Evolutionary conservation across 345 rosid genomes (phyloP), one percentile per base, ranked within the genome.

Genomic region (Euphorbia peplus): DNA sequence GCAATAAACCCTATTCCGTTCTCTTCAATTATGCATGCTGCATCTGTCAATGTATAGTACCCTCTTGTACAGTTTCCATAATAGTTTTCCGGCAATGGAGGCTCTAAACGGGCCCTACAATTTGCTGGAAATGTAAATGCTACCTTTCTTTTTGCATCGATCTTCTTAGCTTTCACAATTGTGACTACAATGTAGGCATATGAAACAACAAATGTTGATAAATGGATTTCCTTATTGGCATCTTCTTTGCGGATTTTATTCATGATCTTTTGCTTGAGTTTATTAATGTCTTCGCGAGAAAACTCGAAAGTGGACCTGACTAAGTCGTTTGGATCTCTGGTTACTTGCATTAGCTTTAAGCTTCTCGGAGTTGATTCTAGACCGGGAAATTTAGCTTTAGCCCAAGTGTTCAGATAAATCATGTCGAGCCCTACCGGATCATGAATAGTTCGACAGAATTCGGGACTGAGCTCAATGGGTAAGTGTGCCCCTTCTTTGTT

Each of bases 11-110:
- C 32, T 0, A 56, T 2, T 1, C 60, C 60, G 14, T 56, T 21
- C 32, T 25, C 35, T 14, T 2, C 32, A 0, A 56, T 12, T 1
- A 56, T 56, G 6, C 35, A 3, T 25, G 25, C 60, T 11, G 60
- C 60, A 25, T 25, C 22, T 56, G 60, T 25, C 13, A 24, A 21
- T 26, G 30, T 56, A 14, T n/a, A 29, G 1, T 25, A 25, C 16
- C 60, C 35, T 14, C 10, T 25, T 0, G 30, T 29, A 56, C 60
- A 56, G 46, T 82, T 86, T 0, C 88, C 88, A 5, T 82, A 73
- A 56, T 71, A 86, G 50, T 82, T 80, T 0, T 37, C 42, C 0
- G 85, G 80, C 1, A 80, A 8, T 21, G 84, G 86, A 24, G 85
- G 83, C 30, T 73, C 71, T 10, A 84, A 24, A 1, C 81, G 79